A percentile compares a stretch with the other conserved stretches of the same genome.
These are phyloP conservation scores for Trametes gibbosa DNA, from an alignment of 768 basidiomycete genomes.

Conservation along the genomic window DNA sequence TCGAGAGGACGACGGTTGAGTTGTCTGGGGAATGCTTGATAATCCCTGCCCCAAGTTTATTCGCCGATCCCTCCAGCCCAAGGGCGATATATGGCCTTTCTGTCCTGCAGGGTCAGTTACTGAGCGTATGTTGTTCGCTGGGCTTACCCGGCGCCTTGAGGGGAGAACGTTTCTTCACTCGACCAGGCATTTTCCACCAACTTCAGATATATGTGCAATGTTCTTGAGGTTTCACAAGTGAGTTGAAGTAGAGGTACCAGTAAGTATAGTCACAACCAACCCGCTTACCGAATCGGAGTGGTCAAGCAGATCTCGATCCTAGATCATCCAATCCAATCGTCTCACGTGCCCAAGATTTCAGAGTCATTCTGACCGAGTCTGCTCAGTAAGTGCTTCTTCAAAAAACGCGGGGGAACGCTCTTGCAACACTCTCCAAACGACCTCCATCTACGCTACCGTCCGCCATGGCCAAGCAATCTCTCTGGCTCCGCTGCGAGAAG, in stretches of 20 bases:
- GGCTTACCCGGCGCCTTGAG: conserved; percentile 34
- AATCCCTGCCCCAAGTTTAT: conserved; percentile 94
- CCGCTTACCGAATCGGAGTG: neutral
- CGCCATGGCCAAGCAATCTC: conserved; percentile 45
- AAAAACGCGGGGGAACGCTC: neutral
- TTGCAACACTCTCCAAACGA: neutral
- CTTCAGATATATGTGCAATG: too few species aligned
- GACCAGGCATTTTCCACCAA: conserved; percentile 20
- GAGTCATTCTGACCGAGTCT: conserved; percentile 16
- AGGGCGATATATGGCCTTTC: conserved; percentile 79
- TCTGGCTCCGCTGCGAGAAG: conserved; percentile 98
- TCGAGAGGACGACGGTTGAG: conserved; percentile 77
- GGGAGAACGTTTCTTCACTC: conserved; percentile 25
- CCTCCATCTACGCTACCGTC: neutral
- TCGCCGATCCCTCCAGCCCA: conserved; percentile 96
- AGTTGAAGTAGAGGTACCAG: too few species aligned
- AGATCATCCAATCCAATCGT: conserved; percentile 10
- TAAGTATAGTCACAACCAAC: too few species aligned
- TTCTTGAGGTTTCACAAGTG: neutral
- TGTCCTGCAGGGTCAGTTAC: conserved; percentile 26
- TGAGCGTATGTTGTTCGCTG: neutral
- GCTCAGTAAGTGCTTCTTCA: too few species aligned
- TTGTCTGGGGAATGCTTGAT: conserved; percentile 80
- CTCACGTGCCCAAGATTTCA: conserved; percentile 12
- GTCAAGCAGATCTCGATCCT: conserved; percentile 6